These are phyloP conservation scores for Collybia mongolica DNA, from an alignment of 768 basidiomycete species.

Conservation along the genomic window DNA sequence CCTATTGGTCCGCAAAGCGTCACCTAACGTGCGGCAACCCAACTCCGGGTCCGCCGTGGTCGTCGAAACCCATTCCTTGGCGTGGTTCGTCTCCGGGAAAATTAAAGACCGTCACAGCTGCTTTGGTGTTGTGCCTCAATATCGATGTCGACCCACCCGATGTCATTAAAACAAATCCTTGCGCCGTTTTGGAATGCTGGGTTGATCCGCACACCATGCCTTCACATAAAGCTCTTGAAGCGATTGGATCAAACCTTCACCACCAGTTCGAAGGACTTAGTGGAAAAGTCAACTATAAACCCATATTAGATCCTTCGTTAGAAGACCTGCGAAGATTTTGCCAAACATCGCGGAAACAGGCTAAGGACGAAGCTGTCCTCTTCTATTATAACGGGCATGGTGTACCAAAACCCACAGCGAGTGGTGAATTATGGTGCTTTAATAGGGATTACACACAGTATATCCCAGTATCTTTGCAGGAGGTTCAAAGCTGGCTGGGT, in stretches of 20 bases:
- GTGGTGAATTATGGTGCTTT: conserved; percentile 98
- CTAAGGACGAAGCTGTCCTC: conserved; percentile 90
- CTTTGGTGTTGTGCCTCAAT: conserved; percentile 89
- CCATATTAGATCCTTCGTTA: conserved; percentile 91
- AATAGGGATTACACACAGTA: conserved; percentile 97
- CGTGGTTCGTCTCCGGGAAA: conserved; percentile 78
- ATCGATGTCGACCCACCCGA: conserved; percentile 98
- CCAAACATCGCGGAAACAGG: conserved; percentile 75
- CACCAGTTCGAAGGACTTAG: conserved; percentile 96
- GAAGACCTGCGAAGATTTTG: conserved; percentile 93
- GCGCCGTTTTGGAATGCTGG: conserved; percentile 95
- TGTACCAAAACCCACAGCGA: conserved; percentile 93
- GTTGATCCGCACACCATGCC: conserved; percentile 94
- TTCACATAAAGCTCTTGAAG: conserved; percentile 89
- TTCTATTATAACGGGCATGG: conserved; percentile 99
- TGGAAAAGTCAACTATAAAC: conserved; percentile 92
- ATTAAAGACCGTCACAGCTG: conserved; percentile 88
- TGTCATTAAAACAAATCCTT: conserved; percentile 94
- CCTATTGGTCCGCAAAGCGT: conserved; percentile 86
- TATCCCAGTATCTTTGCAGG: conserved; percentile 92
- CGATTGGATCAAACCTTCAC: conserved; percentile 89
- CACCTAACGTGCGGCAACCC: conserved; percentile 91
- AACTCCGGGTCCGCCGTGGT: conserved; percentile 65
- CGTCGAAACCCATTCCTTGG: conserved; percentile 72
- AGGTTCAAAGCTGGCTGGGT: conserved; percentile 91